phyloP scores from a whole-genome alignment of 2,329 filamentous ascomycete genomes.

The Curvularia hawaiiensis region DNA sequence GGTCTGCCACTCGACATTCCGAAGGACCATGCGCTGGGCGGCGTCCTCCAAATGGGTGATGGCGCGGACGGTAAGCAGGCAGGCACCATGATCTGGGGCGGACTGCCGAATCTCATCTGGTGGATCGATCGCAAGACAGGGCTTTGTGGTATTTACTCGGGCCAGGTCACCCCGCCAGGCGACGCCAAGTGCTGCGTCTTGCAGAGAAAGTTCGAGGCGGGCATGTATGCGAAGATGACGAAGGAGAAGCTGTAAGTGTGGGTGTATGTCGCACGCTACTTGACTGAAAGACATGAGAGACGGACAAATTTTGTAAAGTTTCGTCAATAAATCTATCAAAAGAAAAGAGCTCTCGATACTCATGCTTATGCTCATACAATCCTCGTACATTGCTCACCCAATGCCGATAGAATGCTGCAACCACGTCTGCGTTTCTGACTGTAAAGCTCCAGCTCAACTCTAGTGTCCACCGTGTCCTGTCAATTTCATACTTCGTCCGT shows the following conservation, averaged over 20 bases:
- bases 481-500: too few species aligned
- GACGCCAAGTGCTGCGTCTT: constrained; percentile 27
- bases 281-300: too few species aligned
- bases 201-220: constrained; percentile 27
- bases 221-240: constrained; percentile 2
- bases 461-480: too few species aligned
- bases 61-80: constrained; percentile 28
- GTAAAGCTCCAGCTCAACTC: too few species aligned
- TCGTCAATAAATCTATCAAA: too few species aligned
- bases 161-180: constrained; percentile 38
- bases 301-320: too few species aligned
- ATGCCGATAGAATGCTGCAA: too few species aligned
- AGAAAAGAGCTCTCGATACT: too few species aligned
- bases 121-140: constrained; percentile 42
- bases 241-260: background rate
- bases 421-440: too few species aligned
- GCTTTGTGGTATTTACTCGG: constrained; percentile 37
- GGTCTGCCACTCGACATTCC: constrained; percentile 18
- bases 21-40: constrained; percentile 42
- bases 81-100: constrained; percentile 43
- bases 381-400: too few species aligned
- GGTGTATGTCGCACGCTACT: background rate
- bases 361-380: too few species aligned
- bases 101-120: constrained; percentile 42
- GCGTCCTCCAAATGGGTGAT: constrained; percentile 33